Evolutionary conservation across 208 protist species (phyloP).

Genomic region (Novymonas esmeraldas): DNA sequence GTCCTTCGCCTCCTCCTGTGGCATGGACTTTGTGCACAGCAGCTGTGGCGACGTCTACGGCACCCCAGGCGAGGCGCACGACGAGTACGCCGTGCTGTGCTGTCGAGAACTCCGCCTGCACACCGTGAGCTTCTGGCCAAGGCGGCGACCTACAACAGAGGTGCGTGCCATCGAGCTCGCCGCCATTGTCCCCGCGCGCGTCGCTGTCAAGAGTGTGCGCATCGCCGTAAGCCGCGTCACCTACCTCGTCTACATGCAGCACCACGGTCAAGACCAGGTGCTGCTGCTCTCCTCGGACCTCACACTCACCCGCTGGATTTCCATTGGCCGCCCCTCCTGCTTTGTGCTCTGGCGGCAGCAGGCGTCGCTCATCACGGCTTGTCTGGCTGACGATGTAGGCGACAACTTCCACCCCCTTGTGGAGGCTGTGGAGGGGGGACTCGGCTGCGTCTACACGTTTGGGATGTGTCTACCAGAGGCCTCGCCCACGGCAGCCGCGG

Average conservation of each 20-base stretch:
- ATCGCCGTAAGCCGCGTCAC: constrained; percentile 32
- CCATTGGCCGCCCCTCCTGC: constrained; percentile 42
- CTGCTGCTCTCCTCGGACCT: constrained; percentile 63
- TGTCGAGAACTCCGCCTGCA: constrained; percentile 34
- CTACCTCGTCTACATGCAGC: constrained; percentile 51
- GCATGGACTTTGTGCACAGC: constrained; percentile 32
- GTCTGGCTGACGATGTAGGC: constrained; percentile 24
- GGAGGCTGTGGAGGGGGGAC: constrained; percentile 62
- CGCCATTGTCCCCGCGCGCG: constrained; percentile 26
- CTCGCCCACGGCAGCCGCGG: constrained; percentile 6
- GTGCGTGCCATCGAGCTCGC: constrained; percentile 16
- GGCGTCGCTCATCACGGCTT: constrained; percentile 44
- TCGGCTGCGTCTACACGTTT: constrained; percentile 59
- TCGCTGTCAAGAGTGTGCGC: constrained; percentile 30
- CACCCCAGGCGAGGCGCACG: constrained; percentile 19
- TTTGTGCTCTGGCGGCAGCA: constrained; percentile 38
- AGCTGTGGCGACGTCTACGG: constrained; percentile 40
- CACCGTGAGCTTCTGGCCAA: constrained; percentile 23
- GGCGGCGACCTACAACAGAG: constrained; percentile 1
- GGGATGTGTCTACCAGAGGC: constrained; percentile 11
- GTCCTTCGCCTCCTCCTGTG: constrained; percentile 15
- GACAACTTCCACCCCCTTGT: constrained; percentile 44
- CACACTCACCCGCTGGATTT: constrained; percentile 52
- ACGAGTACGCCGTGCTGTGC: constrained; percentile 56
- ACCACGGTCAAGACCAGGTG: constrained; percentile 39